These are phyloP conservation scores for Letharia columbiana DNA, from an alignment of 495 filamentous ascomycete genomes.

Conservation along the genomic window DNA sequence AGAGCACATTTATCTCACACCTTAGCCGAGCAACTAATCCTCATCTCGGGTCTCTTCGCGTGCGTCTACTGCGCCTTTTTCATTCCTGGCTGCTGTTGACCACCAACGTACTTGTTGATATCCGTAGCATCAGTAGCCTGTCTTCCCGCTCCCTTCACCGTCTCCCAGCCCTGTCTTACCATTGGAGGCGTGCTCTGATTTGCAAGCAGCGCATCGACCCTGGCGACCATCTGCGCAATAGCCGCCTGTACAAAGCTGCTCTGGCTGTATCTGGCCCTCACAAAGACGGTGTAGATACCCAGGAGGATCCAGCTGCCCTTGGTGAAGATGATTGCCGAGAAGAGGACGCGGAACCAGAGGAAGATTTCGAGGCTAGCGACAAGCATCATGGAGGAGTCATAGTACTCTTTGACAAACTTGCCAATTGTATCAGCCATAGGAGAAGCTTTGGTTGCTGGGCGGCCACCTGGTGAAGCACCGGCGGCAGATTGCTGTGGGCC, in stretches of 20 bases:
- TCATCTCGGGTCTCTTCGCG: not conserved
- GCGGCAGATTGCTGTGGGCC: constrained; percentile 32
- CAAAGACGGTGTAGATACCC: constrained; percentile 78
- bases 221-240: constrained; percentile 60
- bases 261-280: constrained; percentile 82
- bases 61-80: constrained; percentile 51
- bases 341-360: constrained; percentile 73
- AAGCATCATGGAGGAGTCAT: constrained; percentile 79
- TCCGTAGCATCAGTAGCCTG: constrained; percentile 77
- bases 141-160: constrained; percentile 60
- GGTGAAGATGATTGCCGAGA: constrained; percentile 73
- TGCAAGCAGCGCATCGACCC: constrained; percentile 70
- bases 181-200: constrained; percentile 81
- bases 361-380: constrained; percentile 67
- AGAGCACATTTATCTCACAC: not conserved
- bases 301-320: constrained; percentile 85
- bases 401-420: constrained; percentile 93
- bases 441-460: constrained; percentile 51
- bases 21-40: not conserved
- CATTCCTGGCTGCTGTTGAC: constrained; percentile 30
- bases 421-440: constrained; percentile 74
- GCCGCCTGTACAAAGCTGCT: constrained; percentile 83
- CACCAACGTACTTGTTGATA: constrained; percentile 56
- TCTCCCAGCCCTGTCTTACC: constrained; percentile 75
- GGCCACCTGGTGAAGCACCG: constrained; percentile 51